Conservation (phyloP, 2,329 filamentous ascomycete species). For the Colletotrichum caudatum region DNA sequence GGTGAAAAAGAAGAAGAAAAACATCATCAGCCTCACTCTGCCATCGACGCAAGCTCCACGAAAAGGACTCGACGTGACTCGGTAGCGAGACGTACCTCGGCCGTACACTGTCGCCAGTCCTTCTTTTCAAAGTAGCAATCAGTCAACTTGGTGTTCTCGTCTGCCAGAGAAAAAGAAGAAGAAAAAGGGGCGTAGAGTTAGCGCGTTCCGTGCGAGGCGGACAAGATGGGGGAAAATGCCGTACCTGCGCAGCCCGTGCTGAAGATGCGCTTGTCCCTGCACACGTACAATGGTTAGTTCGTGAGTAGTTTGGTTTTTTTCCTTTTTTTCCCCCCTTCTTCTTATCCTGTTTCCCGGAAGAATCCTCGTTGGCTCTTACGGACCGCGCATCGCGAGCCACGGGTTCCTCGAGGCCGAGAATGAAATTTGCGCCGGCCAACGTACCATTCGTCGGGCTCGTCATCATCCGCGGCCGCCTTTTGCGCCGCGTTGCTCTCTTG, state of each 20-base stretch:
- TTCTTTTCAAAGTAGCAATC: slow-evolving; percentile 97
- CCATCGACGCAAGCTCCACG: neutral
- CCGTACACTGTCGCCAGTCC: slow-evolving; percentile 90
- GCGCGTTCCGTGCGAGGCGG: neutral
- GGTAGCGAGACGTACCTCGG: slow-evolving; percentile 75
- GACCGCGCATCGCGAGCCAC: neutral
- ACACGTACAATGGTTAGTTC: slow-evolving; percentile 11
- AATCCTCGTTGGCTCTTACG: neutral
- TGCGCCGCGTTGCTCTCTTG: slow-evolving; percentile 59
- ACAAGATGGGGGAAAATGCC: slow-evolving; percentile 40
- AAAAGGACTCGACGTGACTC: slow-evolving; percentile 3
- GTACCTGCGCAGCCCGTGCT: slow-evolving; percentile 93
- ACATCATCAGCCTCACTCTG: slow-evolving; percentile 7
- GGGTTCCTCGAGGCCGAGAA: neutral
- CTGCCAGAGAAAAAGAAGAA: slow-evolving; percentile 58
- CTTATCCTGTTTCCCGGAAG: neutral
- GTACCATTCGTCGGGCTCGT: slow-evolving; percentile 97
- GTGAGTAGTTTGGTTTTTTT: neutral
- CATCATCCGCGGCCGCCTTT: slow-evolving; percentile 67
- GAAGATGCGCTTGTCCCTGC: slow-evolving; percentile 96
- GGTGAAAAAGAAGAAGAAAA: neutral
- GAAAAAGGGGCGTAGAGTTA: slow-evolving; percentile 22
- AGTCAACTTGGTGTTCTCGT: slow-evolving; percentile 89
- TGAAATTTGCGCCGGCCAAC: slow-evolving; percentile 44
- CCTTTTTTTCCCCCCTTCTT: too few relatives aligned